These are phyloP conservation scores for Chloranthus sessilifolius DNA, from an alignment of 164 flowering plant genomes.

Conservation along the genomic window DNA sequence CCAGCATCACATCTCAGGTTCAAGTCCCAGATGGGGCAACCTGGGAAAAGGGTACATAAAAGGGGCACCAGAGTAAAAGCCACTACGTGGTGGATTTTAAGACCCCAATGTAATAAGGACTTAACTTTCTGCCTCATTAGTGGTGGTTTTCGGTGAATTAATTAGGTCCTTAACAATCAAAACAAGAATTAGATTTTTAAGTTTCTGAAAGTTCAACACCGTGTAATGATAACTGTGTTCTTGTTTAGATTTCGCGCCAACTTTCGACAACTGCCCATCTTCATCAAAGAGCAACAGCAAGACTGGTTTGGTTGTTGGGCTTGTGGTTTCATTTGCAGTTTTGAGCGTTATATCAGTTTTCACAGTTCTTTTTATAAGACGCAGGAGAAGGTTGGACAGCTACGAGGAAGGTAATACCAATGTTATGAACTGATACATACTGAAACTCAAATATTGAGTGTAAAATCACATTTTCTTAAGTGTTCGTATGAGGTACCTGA, in stretches of 20 bases:
- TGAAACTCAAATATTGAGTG: too few relatives aligned
- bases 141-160: too few relatives aligned
- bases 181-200: background rate
- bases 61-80: too few relatives aligned
- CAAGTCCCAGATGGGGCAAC: too few relatives aligned
- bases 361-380: conserved; percentile 18
- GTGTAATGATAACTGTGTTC: background rate
- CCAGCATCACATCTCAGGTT: too few relatives aligned
- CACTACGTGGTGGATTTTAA: too few relatives aligned
- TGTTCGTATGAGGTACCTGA: too few relatives aligned
- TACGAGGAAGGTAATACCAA: conserved; percentile 51
- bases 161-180: background rate
- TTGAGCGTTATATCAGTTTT: conserved; percentile 24
- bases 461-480: too few relatives aligned
- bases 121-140: too few relatives aligned
- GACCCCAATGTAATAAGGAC: too few relatives aligned
- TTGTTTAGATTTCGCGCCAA: conserved; percentile 56
- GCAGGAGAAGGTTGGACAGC: conserved; percentile 33
- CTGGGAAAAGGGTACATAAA: too few relatives aligned
- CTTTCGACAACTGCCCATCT: conserved; percentile 41
- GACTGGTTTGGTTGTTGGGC: conserved; percentile 52
- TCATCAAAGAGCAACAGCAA: conserved; percentile 19
- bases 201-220: background rate
- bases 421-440: too few relatives aligned
- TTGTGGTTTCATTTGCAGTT: conserved; percentile 37